Percentiles rank a stretch among this genome's conserved stretches.
phyloP scores from a whole-genome alignment of 208 protist species.

The Herpetomonas tarakana region DNA sequence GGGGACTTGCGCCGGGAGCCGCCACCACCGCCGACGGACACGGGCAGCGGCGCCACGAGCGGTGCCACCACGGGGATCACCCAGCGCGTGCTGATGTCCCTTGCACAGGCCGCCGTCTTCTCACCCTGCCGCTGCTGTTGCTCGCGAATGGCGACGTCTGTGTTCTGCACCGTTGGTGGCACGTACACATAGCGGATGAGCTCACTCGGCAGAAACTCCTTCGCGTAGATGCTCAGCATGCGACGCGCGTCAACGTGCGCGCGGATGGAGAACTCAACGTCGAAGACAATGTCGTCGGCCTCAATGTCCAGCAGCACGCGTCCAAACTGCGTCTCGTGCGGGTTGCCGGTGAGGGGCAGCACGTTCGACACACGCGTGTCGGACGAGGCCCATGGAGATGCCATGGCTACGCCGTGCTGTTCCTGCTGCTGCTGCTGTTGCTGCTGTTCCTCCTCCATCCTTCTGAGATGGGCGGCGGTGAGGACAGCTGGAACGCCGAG shows the following conservation, averaged over 20 bases:
- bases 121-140: too few relatives aligned
- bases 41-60: background rate
- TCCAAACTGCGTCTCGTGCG: background rate
- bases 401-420: too few relatives aligned
- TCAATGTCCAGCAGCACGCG: background rate
- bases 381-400: too few relatives aligned
- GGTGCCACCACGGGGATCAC: background rate
- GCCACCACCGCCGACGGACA: background rate
- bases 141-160: too few relatives aligned
- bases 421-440: background rate
- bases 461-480: background rate
- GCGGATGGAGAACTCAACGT: slow-evolving; percentile 8
- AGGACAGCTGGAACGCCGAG: background rate
- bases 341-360: background rate
- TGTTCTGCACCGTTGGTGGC: background rate
- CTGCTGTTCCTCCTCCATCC: background rate
- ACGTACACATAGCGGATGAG: slow-evolving; percentile 5
- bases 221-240: slow-evolving; percentile 5
- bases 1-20: background rate
- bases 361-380: background rate
- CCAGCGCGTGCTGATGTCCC: background rate
- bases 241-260: background rate
- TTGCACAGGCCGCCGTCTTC: background rate
- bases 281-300: slow-evolving; percentile 3
- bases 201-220: slow-evolving; percentile 7